Conservation (phyloP, 306 rosid genomes). For the Castanea crenata region DNA sequence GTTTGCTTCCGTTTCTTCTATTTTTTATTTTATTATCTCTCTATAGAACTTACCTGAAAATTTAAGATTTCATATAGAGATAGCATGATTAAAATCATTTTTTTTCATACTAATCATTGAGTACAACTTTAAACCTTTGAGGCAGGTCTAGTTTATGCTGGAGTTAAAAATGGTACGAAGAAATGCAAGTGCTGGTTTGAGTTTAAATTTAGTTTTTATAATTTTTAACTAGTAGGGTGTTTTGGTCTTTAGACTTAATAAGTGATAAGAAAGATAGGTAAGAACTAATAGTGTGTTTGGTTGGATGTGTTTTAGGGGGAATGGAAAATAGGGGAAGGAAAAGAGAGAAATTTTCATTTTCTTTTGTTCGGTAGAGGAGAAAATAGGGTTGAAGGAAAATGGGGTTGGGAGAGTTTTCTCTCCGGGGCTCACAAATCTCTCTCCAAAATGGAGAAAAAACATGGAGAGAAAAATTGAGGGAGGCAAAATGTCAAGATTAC, state of each 20-base stretch:
- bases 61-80: neutral
- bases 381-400: too few relatives aligned
- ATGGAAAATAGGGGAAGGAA: too few relatives aligned
- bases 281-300: too few relatives aligned
- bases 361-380: too few relatives aligned
- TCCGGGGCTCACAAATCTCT: too few relatives aligned
- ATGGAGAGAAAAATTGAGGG: too few relatives aligned
- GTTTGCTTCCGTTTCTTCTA: slow-evolving; percentile 3
- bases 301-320: too few relatives aligned
- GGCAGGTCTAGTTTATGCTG: neutral
- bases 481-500: too few relatives aligned
- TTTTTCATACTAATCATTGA: neutral
- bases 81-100: neutral
- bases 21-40: slow-evolving; percentile 12
- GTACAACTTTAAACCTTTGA: neutral
- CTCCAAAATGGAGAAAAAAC: too few relatives aligned
- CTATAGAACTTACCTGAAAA: neutral
- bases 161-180: neutral
- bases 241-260: neutral
- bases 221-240: neutral
- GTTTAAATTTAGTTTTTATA: neutral
- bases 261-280: neutral
- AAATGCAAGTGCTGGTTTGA: neutral
- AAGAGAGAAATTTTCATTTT: too few relatives aligned
- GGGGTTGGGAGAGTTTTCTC: too few relatives aligned